Conservation (phyloP, 2,329 filamentous ascomycete species). For the Fusarium lateritium region DNA sequence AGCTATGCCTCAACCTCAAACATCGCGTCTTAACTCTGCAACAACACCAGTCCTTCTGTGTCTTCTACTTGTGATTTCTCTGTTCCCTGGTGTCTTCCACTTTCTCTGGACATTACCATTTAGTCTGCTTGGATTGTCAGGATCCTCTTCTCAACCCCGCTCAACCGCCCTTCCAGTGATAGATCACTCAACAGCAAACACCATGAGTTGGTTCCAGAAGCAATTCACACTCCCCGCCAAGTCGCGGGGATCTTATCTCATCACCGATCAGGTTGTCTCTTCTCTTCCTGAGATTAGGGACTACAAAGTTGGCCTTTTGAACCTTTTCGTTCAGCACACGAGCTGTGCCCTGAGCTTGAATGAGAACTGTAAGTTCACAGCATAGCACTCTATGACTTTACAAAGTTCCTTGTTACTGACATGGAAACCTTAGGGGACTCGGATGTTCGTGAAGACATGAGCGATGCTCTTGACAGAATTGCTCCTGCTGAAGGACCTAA, state of each 20-base stretch:
- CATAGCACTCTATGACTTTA: no score
- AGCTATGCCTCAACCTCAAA: constrained; percentile 63
- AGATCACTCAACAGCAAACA: constrained; percentile 46
- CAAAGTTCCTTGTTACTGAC: constrained; percentile 55
- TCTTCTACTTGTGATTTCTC: constrained; percentile 63
- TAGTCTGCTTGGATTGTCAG: constrained; percentile 55
- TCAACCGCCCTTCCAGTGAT: constrained; percentile 49
- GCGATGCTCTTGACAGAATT: constrained; percentile 90
- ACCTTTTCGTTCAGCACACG: constrained; percentile 96
- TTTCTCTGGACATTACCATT: constrained; percentile 66
- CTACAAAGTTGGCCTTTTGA: constrained; percentile 89
- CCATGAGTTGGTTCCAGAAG: constrained; percentile 88
- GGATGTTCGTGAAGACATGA: constrained; percentile 95
- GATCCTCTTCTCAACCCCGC: constrained; percentile 48
- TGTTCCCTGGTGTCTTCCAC: constrained; percentile 70
- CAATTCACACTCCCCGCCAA: constrained; percentile 82
- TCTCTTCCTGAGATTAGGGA: constrained; percentile 83
- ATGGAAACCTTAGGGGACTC: constrained; percentile 66
- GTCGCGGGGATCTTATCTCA: constrained; percentile 88
- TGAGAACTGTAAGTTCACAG: constrained; percentile 80
- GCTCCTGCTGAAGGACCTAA: constrained; percentile 83
- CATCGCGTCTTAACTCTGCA: constrained; percentile 54
- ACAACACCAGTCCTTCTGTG: constrained; percentile 62
- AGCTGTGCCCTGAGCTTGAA: constrained; percentile 92
- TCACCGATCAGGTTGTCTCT: constrained; percentile 81